Percentiles rank a stretch among this genome's conserved stretches.
phyloP scores from a whole-genome alignment of 306 rosid genomes.

The Amphicarpaea edgeworthii region DNA sequence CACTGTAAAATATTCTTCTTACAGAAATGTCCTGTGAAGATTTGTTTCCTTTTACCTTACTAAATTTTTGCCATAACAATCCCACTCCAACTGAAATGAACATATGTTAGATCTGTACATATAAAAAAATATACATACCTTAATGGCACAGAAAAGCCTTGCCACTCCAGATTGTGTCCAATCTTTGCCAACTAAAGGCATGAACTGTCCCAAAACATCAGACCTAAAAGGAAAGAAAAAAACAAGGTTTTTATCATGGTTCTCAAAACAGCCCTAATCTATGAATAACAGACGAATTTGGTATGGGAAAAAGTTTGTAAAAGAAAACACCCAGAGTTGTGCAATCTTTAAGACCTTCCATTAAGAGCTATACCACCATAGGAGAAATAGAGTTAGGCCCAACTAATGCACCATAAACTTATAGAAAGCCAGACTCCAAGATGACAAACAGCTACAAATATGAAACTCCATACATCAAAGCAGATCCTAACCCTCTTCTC shows the following conservation, averaged over 20 bases:
- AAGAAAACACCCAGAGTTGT: not conserved
- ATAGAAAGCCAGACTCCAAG: conserved; percentile 8
- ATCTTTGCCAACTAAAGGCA: conserved; percentile 98
- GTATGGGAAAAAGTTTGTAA: conserved; percentile 3
- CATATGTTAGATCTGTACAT: conserved; percentile 11
- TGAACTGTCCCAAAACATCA: conserved; percentile 98
- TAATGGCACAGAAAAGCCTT: conserved; percentile 87
- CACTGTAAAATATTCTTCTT: conserved; percentile 23
- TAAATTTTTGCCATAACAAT: conserved; percentile 15
- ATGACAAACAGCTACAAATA: conserved; percentile 5
- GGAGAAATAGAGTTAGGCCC: not conserved
- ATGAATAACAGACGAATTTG: not conserved
- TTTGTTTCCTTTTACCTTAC: conserved; percentile 20
- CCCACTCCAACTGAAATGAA: conserved; percentile 30
- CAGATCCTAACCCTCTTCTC: conserved; percentile 21
- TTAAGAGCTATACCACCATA: not conserved
- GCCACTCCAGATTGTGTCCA: conserved; percentile 99
- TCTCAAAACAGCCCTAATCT: conserved; percentile 9
- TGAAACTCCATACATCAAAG: conserved; percentile 25
- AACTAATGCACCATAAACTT: conserved; percentile 25
- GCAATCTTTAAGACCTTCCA: not conserved
- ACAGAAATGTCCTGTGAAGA: conserved; percentile 22
- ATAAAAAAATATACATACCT: conserved; percentile 58
- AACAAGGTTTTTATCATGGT: conserved; percentile 7
- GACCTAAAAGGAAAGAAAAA: conserved; percentile 65